Evolutionary conservation across 208 protist species (phyloP), one percentile per base, ranked within the genome.

Genomic region (Acanthamoeba triangularis): DNA sequence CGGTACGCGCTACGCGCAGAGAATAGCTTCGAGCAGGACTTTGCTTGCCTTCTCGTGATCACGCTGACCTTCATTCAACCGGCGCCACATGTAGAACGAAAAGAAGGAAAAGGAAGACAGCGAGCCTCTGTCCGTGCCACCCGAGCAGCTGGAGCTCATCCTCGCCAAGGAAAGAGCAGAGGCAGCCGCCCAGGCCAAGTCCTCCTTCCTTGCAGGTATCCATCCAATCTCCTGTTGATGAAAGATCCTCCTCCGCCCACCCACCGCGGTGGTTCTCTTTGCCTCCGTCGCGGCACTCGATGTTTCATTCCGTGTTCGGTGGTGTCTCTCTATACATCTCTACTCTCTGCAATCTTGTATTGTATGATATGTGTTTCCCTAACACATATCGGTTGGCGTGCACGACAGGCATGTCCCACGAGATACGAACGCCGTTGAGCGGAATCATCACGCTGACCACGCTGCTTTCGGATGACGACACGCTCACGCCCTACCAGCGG

Each of bases 391-490:
- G 1, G 16, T 28, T 4, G 23, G 23, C 59, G 23, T 28, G 23
- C 59, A 4, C 69, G 23, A 2, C 80, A 88, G 80, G 80, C 59
- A 92, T 92, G 85, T 94, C 90, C 8, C 90, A 94, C 69, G 90
- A 94, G 67, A 94, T 94, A 14, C 90, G 90, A 23, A 94, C 90
- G 49, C 90, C 90, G n/a, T 33, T 94, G 33, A 84, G 67, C 49
- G 87, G 87, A 6, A 93, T 93, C 87, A 93, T 93, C 87, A 93
- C 87, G 14, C 28, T 93, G 59, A 37, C 87, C 30, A 93, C 61
- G 37, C 63, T 93, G 59, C 87, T 93, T 16, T 54, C 87, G 8
- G 80, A 88, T 28, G 87, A 93, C 61, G 87, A 93, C 18, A 74
- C 87, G 33, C 87, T 93, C 37, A 93, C 87, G 23, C 87, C 87